Evolutionary conservation across 768 basidiomycete genomes (phyloP), one percentile per base, ranked within the genome.

Genomic region (Xerocomellus intermedius): DNA sequence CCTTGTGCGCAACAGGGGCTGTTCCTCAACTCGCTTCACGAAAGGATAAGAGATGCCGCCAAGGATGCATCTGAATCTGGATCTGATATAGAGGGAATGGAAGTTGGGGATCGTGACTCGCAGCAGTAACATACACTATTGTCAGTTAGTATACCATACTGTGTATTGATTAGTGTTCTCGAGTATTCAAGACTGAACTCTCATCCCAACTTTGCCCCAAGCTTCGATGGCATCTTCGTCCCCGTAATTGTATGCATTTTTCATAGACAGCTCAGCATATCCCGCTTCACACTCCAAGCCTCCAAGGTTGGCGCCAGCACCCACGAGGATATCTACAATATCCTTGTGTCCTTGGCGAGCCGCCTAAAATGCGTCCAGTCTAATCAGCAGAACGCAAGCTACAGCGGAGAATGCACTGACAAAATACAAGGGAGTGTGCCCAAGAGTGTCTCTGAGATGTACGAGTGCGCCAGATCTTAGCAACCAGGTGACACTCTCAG

Each of bases 391-490:
- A 49, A 53, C 13, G 21, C n/a, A 26, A 38, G 21, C 2, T 17
- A 35, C 26, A 5, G 24, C 6, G 50, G 21, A 37, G 17, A 44
- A 42, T 39, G 16, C 30, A 69, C 83, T 62, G 58, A 89, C 89
- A 70, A 92, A 89, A 70, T 93, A 94, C 16, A 94, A 74, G 4
- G 90, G 81, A 14, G 92, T 93, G 63, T 94, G 91, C 2, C 90
- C 93, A 42, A 94, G 76, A 1, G 71, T 66, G 67, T 95, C 93
- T 52, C 93, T 79, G 9, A 89, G 74, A 69, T 95, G 92, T 21
- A 94, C 92, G 14, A 91, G 74, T 1, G 91, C 90, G 5, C 92
- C 92, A 0, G 83, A 82, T 56, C 81, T 76, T 19, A 94, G 77
- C 36, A 94, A 72, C 32, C 81, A 64, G 32, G 66, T 66, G 37